Conservation (phyloP, 2,329 filamentous ascomycete species). For the Cladosporium sp. region DNA sequence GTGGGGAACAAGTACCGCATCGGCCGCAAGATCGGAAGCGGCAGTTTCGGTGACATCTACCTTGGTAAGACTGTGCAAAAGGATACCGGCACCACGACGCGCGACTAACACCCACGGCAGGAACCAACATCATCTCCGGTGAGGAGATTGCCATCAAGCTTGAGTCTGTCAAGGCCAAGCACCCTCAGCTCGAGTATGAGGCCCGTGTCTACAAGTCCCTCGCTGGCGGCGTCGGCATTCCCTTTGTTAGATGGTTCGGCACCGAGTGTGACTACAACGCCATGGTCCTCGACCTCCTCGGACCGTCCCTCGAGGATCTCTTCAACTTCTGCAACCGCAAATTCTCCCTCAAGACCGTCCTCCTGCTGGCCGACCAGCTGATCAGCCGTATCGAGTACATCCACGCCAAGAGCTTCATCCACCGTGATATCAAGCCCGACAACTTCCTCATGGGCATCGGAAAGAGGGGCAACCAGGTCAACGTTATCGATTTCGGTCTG, state of each 20-base stretch:
- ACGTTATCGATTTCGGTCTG: conserved; percentile 97
- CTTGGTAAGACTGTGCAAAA: conserved; percentile 53
- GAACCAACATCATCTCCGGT: conserved; percentile 98
- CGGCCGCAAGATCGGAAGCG: conserved; percentile 97
- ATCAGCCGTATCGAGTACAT: conserved; percentile 99
- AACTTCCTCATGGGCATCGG: conserved; percentile 99
- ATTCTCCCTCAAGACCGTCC: conserved; percentile 97
- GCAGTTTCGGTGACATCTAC: conserved; percentile 97
- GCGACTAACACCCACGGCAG: conserved; percentile 39
- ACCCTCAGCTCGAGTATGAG: conserved; percentile 98
- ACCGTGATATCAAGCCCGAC: conserved; percentile 99
- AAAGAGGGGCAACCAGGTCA: conserved; percentile 98
- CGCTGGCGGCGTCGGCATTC: conserved; percentile 94
- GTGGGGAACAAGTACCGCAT: conserved; percentile 99
- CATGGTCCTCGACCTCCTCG: conserved; percentile 96
- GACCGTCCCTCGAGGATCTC: conserved; percentile 90
- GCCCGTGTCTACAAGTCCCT: conserved; percentile 87
- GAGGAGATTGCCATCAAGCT: conserved; percentile 99
- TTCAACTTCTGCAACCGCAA: conserved; percentile 99
- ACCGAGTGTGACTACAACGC: conserved; percentile 99
- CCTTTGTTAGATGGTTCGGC: conserved; percentile 98
- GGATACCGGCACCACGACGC: not conserved
- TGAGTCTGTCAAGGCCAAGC: conserved; percentile 98
- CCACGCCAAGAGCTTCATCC: conserved; percentile 98
- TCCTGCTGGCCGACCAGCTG: conserved; percentile 93